Percentiles rank a stretch among this genome's conserved stretches.
Evolutionary conservation across 208 protist genomes (phyloP).

Genomic region (Sergeia podlipaevii): DNA sequence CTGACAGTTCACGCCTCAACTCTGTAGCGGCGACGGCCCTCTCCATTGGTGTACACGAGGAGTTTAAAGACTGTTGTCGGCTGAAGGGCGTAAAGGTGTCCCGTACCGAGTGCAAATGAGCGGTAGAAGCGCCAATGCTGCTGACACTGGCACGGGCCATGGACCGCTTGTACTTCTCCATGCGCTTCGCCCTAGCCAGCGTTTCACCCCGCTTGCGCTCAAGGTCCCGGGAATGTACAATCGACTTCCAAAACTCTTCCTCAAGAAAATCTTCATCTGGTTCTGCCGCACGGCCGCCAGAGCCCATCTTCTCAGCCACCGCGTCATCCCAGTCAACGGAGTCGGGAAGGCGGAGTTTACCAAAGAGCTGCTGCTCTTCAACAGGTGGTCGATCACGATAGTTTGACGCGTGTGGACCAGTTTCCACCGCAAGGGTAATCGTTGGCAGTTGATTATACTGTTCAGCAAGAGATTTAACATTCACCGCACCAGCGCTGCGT

Average conservation of each 20-base stretch:
- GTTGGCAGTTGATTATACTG: slow-evolving; percentile 32
- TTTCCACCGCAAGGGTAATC: slow-evolving; percentile 38
- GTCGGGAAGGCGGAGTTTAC: slow-evolving; percentile 27
- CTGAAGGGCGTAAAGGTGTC: slow-evolving; percentile 11
- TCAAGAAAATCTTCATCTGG: slow-evolving; percentile 64
- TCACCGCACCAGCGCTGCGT: slow-evolving; percentile 33
- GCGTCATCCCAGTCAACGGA: slow-evolving; percentile 46
- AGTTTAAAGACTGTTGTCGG: slow-evolving; percentile 11
- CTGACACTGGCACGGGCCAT: background rate
- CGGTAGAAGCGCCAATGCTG: background rate
- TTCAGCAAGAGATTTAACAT: slow-evolving; percentile 15
- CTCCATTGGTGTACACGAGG: no score
- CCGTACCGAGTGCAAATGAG: background rate
- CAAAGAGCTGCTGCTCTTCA: background rate
- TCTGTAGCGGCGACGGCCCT: no score
- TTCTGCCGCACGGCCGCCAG: slow-evolving; percentile 13
- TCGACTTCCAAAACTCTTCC: slow-evolving; percentile 48
- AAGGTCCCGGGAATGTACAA: slow-evolving; percentile 3
- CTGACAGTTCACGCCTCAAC: no score
- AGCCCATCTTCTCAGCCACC: slow-evolving; percentile 26
- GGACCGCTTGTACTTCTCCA: background rate
- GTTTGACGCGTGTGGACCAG: slow-evolving; percentile 8
- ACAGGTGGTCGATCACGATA: background rate
- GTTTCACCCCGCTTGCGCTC: slow-evolving; percentile 2
- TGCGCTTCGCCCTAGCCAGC: background rate